Base-by-base conservation (phyloP, 2,329 filamentous ascomycete species). In the Alternaria sp. region DNA sequence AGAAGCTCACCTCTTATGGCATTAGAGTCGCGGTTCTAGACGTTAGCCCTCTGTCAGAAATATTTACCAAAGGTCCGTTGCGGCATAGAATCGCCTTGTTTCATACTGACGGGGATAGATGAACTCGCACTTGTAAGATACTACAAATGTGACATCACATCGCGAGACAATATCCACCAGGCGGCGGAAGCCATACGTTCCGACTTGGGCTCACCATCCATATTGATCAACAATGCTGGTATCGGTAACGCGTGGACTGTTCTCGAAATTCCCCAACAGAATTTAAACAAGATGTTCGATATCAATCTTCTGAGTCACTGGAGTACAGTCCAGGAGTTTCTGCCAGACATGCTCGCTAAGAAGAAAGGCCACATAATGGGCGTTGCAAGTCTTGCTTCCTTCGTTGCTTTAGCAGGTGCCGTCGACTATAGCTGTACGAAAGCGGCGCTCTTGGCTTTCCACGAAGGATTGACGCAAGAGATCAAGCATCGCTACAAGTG, bases 401-500 rank as follows among this genome's bases (percentile, higher is more conserved):
- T 74, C 23, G 59, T 72, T 3, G 64, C 68, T n/a, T 51, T 75
- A 5, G 72, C 75, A 6, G 72, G 68, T 17, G 69, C 70, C 29
- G 72, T 71, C 14, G 75, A 77, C 42, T 78, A 78, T 51, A 69
- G 69, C 62, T 70, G 68, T 42, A 73, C 75, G 8, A 78, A 78
- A 60, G 71, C 68, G 17, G 75, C 66, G 5, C 58, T 77, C 2
- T 60, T 72, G 17, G 70, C 73, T 10, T 72, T 78, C 31, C 67
- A 77, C 29, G 75, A 77, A 55, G 71, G 67, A 7, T 69, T 81
- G 3, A 71, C 67, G 0, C 71, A 77, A 39, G 80, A 82, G 58
- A 63, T 81, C 14, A 78, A 80, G 56, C 72, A 78, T 55, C 73
- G 78, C 37, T 77, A 80, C 69, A 71, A 77, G 11, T 78, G 76